A percentile compares a stretch with the other conserved stretches of the same genome.
Evolutionary conservation across 2,329 filamentous ascomycete species (phyloP).

Genomic region (Neonectria magnoliae): DNA sequence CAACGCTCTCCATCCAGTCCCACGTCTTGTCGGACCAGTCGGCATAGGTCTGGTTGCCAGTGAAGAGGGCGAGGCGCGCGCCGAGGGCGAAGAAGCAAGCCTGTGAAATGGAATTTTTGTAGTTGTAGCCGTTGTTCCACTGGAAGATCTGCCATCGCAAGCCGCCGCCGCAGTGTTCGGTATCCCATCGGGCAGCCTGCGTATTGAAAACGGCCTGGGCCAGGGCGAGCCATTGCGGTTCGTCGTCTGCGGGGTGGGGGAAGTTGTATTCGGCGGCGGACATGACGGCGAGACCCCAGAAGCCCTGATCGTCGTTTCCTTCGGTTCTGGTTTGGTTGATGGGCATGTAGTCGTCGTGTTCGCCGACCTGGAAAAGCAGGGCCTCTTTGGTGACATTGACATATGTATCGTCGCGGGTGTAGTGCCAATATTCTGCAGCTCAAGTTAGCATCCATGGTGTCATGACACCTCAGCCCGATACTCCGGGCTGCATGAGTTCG

Average conservation of each 20-base stretch:
- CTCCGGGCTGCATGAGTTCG: neutral
- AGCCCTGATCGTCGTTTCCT: constrained; percentile 80
- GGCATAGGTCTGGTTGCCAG: constrained; percentile 78
- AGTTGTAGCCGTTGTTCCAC: constrained; percentile 83
- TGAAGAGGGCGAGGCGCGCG: constrained; percentile 79
- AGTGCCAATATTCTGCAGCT: constrained; percentile 78
- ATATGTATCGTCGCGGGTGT: constrained; percentile 78
- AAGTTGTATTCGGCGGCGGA: constrained; percentile 76
- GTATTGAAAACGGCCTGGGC: constrained; percentile 85
- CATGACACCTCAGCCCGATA: neutral
- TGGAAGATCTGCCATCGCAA: constrained; percentile 86
- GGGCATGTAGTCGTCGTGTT: constrained; percentile 81
- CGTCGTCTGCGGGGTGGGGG: constrained; percentile 62
- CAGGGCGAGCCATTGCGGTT: constrained; percentile 76
- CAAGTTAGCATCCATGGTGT: neutral
- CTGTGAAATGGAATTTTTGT: constrained; percentile 75
- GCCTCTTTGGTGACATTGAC: constrained; percentile 74
- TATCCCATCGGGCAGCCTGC: constrained; percentile 79
- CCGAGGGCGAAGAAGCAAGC: constrained; percentile 71
- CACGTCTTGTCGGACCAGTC: constrained; percentile 81
- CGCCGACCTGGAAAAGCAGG: constrained; percentile 78
- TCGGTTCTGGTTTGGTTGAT: constrained; percentile 74
- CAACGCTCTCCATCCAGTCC: constrained; percentile 70
- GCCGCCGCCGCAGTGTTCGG: constrained; percentile 74
- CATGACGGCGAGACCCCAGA: constrained; percentile 78